phyloP scores from a whole-genome alignment of 257 asterid genomes.

The Ajuga chamaepitys region DNA sequence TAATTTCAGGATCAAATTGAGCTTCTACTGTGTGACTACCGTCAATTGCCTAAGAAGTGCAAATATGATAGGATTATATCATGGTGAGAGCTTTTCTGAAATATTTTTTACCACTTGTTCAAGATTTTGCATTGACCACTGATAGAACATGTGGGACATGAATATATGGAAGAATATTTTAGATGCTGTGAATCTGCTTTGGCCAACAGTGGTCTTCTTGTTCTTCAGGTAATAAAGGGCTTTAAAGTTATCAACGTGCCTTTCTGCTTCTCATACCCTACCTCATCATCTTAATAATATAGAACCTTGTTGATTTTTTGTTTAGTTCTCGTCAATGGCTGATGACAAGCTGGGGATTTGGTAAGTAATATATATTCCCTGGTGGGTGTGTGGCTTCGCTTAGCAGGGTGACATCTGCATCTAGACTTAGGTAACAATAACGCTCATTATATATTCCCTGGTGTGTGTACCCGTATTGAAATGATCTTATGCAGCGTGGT shows the following conservation, averaged over 20 bases:
- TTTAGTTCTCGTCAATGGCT: slow-evolving; percentile 45
- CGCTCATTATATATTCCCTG: neutral
- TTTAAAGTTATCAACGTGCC: neutral
- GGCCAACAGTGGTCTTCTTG: slow-evolving; percentile 51
- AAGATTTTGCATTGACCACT: slow-evolving; percentile 38
- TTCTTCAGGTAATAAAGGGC: slow-evolving; percentile 42
- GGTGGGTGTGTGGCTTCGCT: slow-evolving; percentile 65
- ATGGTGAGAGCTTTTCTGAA: slow-evolving; percentile 32
- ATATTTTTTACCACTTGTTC: neutral
- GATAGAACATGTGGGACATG: slow-evolving; percentile 70
- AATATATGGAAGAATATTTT: slow-evolving; percentile 51
- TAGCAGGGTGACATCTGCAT: slow-evolving; percentile 38
- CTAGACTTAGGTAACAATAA: slow-evolving; percentile 46
- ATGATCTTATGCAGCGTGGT: slow-evolving; percentile 35
- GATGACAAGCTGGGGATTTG: slow-evolving; percentile 56
- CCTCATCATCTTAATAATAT: too few species aligned
- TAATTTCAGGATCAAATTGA: slow-evolving; percentile 46
- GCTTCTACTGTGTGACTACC: slow-evolving; percentile 55
- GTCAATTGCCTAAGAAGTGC: slow-evolving; percentile 39
- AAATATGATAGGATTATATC: slow-evolving; percentile 62
- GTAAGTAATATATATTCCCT: slow-evolving; percentile 51
- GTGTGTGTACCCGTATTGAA: neutral
- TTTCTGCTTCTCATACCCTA: too few species aligned
- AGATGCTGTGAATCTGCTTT: slow-evolving; percentile 41
- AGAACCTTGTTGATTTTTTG: too few species aligned